A percentile compares a stretch with the other conserved stretches of the same genome.
phyloP scores from a whole-genome alignment of 495 filamentous ascomycete species.

The Choiromyces venosus region DNA sequence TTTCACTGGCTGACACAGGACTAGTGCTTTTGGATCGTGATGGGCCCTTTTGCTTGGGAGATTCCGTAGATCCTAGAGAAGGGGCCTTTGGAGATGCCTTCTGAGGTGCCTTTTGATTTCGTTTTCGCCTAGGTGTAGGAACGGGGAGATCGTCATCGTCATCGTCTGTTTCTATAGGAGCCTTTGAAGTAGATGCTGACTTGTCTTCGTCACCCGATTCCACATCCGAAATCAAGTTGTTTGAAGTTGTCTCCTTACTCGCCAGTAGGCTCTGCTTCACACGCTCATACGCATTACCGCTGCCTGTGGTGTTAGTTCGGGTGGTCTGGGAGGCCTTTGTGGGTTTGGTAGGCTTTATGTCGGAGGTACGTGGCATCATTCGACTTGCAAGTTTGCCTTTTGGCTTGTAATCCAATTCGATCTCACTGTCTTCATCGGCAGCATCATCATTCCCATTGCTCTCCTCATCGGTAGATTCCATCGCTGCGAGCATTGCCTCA shows the following conservation, averaged over 20 bases:
- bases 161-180: background rate
- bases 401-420: conserved; percentile 46
- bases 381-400: conserved; percentile 66
- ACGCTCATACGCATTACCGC: conserved; percentile 41
- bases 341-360: conserved; percentile 16
- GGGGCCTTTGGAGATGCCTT: conserved; percentile 13
- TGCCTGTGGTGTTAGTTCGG: conserved; percentile 11
- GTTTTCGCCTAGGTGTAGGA: conserved; percentile 24
- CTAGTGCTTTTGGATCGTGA: conserved; percentile 8
- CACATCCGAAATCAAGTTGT: background rate
- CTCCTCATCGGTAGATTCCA: conserved; percentile 56
- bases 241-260: conserved; percentile 7
- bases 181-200: background rate
- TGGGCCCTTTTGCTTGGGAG: conserved; percentile 13
- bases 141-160: conserved; percentile 12
- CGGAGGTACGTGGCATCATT: conserved; percentile 49
- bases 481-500: conserved; percentile 59
- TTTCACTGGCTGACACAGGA: background rate
- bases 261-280: conserved; percentile 36
- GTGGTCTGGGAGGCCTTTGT: background rate
- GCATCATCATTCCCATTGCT: conserved; percentile 45
- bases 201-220: conserved; percentile 33
- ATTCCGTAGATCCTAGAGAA: background rate
- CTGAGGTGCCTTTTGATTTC: conserved; percentile 3
- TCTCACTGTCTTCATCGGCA: conserved; percentile 25